These are phyloP conservation scores for Lentinula sp. DNA, from an alignment of 768 basidiomycete species.

Conservation along the genomic window DNA sequence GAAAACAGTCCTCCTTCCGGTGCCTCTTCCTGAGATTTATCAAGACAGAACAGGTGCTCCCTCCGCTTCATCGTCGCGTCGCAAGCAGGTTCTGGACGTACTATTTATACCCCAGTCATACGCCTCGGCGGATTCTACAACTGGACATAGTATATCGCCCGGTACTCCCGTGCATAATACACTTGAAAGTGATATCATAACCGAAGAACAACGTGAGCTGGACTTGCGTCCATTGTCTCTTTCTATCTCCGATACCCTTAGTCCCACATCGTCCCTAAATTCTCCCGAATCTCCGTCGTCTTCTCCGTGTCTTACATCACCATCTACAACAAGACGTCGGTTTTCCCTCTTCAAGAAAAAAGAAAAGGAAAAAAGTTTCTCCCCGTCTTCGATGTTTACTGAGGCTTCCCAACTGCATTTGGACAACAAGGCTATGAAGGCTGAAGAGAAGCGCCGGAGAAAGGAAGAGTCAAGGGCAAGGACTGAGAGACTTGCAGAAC, in stretches of 20 bases:
- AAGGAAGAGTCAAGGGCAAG: conserved; percentile 31
- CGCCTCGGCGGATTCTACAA: too few species aligned
- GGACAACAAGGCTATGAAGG: conserved; percentile 38
- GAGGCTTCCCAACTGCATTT: conserved; percentile 17
- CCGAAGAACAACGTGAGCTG: conserved; percentile 13
- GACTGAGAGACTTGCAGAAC: conserved; percentile 36
- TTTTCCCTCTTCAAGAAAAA: conserved; percentile 20
- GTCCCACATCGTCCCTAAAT: neutral
- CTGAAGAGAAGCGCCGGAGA: conserved; percentile 34
- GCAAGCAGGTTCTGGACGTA: too few species aligned
- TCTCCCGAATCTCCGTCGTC: neutral
- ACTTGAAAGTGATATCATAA: neutral
- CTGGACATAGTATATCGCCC: too few species aligned
- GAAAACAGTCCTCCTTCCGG: too few species aligned
- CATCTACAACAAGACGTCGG: conserved; percentile 11
- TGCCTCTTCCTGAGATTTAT: too few species aligned
- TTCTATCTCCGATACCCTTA: neutral
- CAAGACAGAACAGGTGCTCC: too few species aligned
- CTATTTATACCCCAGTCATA: too few species aligned
- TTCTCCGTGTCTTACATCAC: neutral
- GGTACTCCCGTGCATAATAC: neutral
- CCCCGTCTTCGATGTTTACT: conserved; percentile 9
- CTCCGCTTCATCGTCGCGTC: too few species aligned
- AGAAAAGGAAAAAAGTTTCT: conserved; percentile 7
- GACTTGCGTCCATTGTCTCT: neutral